These are phyloP conservation scores for Amanita jacksonii DNA, from an alignment of 768 basidiomycete species.

Conservation along the genomic window DNA sequence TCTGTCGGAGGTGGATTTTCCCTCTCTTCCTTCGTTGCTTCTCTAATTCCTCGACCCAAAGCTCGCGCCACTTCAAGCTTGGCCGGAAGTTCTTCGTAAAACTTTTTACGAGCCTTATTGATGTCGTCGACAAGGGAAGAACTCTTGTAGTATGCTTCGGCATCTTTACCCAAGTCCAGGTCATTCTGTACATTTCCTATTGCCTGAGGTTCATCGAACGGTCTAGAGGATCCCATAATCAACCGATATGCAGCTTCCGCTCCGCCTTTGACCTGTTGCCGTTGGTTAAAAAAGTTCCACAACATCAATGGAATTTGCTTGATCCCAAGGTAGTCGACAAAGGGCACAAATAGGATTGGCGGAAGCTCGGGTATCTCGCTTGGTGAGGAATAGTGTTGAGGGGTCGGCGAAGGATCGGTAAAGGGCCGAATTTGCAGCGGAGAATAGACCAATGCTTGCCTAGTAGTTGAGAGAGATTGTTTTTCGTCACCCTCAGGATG, in stretches of 20 bases:
- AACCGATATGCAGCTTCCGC: constrained; percentile 75
- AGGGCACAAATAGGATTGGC: constrained; percentile 70
- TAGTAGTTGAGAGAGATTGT: constrained; percentile 6
- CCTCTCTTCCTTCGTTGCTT: constrained; percentile 80
- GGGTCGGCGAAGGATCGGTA: constrained; percentile 14
- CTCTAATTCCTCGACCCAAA: constrained; percentile 62
- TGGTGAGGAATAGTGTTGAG: constrained; percentile 28
- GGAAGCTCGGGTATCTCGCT: constrained; percentile 59
- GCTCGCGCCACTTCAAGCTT: constrained; percentile 67
- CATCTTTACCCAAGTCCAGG: constrained; percentile 61
- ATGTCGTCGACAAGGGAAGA: constrained; percentile 50
- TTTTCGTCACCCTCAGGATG: constrained; percentile 12
- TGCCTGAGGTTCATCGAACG: constrained; percentile 35
- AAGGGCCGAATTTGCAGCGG: constrained; percentile 21
- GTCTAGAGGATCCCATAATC: constrained; percentile 52
- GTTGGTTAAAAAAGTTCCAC: constrained; percentile 87
- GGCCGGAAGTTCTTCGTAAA: constrained; percentile 61
- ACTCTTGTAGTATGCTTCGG: constrained; percentile 62
- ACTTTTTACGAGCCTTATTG: constrained; percentile 60
- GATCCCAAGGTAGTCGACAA: constrained; percentile 70
- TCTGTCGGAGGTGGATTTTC: constrained; percentile 78
- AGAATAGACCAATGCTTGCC: constrained; percentile 17
- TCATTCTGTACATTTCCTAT: constrained; percentile 32
- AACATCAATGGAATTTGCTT: constrained; percentile 84
- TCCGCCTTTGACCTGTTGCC: constrained; percentile 69